Evolutionary conservation across 768 basidiomycete genomes (phyloP).

Genomic region (Termitomyces titanicus): DNA sequence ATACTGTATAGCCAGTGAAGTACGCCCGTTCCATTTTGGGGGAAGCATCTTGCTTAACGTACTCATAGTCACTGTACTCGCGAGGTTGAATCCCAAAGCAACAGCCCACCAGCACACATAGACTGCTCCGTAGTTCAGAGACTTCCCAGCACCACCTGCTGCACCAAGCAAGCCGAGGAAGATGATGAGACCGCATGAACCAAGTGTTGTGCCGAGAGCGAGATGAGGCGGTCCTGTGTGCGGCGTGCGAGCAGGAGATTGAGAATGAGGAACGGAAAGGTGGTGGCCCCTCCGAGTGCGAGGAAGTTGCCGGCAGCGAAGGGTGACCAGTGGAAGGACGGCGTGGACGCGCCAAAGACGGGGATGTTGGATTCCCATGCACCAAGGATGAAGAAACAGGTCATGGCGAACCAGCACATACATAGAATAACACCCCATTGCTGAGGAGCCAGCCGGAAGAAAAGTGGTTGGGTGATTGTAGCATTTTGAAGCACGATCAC

Average conservation of each 20-base stretch:
- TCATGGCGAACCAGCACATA: slow-evolving; percentile 72
- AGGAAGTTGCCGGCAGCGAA: slow-evolving; percentile 69
- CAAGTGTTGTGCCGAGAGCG: slow-evolving; percentile 51
- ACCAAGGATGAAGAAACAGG: slow-evolving; percentile 67
- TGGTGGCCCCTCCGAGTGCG: slow-evolving; percentile 57
- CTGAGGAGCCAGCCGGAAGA: slow-evolving; percentile 14
- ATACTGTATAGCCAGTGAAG: slow-evolving; percentile 62
- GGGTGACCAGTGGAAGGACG: slow-evolving; percentile 51
- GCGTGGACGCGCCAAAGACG: slow-evolving; percentile 44
- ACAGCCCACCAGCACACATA: slow-evolving; percentile 54
- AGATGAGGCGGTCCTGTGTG: slow-evolving; percentile 57
- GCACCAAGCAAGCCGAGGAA: slow-evolving; percentile 41
- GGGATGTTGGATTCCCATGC: slow-evolving; percentile 70
- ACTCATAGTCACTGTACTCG: slow-evolving; percentile 66
- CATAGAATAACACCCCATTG: slow-evolving; percentile 55
- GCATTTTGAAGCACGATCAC: slow-evolving; percentile 1
- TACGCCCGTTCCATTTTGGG: slow-evolving; percentile 52
- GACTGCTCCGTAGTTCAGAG: slow-evolving; percentile 38
- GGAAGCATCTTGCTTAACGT: slow-evolving; percentile 69
- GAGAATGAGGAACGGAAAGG: slow-evolving; percentile 63
- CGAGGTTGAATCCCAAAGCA: slow-evolving; percentile 70
- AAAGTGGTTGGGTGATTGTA: slow-evolving; percentile 1
- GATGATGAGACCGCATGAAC: slow-evolving; percentile 48
- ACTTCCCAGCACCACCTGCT: slow-evolving; percentile 17
- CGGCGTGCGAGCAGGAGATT: slow-evolving; percentile 56